Evolutionary conservation across 305 asterid genomes (phyloP).

Genomic region (Fraxinus ornus): DNA sequence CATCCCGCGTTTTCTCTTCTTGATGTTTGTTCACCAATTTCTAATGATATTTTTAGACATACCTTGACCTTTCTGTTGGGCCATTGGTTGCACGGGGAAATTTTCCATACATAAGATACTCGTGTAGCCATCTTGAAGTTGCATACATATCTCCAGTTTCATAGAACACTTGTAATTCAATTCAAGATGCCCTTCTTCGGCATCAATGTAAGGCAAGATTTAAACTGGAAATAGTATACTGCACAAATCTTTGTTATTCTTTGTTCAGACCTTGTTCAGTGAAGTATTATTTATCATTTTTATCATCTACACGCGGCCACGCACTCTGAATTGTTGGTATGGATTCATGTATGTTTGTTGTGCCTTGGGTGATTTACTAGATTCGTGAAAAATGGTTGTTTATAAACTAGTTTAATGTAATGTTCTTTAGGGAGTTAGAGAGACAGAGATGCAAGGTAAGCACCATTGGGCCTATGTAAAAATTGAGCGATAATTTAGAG

Average conservation of each 20-base stretch:
- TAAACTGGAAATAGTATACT: not conserved
- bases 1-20: not conserved
- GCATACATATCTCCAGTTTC: not conserved
- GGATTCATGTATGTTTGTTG: not conserved
- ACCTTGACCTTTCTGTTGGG: not conserved
- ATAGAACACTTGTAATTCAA: not conserved
- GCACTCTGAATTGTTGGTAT: not conserved
- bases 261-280: not conserved
- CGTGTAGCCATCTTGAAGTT: not conserved
- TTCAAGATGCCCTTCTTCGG: not conserved
- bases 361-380: not conserved
- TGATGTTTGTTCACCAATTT: not conserved
- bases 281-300: not conserved
- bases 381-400: not conserved
- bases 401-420: not conserved
- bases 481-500: not conserved
- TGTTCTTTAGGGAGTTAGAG: not conserved
- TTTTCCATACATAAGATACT: not conserved
- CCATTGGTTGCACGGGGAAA: not conserved
- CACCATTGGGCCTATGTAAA: no score
- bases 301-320: not conserved
- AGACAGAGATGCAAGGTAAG: no score
- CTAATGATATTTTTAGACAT: not conserved
- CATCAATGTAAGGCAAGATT: not conserved
- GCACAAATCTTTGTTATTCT: slow-evolving; percentile 2